phyloP scores from a whole-genome alignment of 164 flowering plant genomes.

The Macadamia integrifolia region DNA sequence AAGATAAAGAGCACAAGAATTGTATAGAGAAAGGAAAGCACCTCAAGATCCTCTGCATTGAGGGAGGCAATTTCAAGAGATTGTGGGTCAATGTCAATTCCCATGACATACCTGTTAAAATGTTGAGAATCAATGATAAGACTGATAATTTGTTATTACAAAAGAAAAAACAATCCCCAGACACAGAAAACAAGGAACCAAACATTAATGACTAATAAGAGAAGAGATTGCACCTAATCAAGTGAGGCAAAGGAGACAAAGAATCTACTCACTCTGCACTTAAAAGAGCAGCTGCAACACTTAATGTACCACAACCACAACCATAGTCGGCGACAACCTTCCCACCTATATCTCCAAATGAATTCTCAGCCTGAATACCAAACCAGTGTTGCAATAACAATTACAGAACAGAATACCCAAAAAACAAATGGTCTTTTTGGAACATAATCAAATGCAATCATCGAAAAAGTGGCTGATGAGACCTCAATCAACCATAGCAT shows the following conservation, averaged over 20 bases:
- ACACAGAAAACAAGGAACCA: neutral
- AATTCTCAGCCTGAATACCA: constrained; percentile 68
- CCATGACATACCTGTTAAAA: constrained; percentile 61
- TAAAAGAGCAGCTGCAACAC: constrained; percentile 79
- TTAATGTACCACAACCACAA: constrained; percentile 96
- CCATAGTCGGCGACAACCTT: constrained; percentile 97
- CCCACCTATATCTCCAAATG: constrained; percentile 71
- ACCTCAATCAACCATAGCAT: neutral
- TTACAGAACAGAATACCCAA: neutral
- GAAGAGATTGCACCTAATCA: neutral
- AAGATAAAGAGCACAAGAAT: neutral
- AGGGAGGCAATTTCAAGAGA: constrained; percentile 66
- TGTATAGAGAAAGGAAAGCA: constrained; percentile 16
- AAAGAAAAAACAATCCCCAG: neutral
- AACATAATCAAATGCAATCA: neutral
- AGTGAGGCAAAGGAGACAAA: neutral
- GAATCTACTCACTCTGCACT: constrained; percentile 69
- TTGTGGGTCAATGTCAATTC: constrained; percentile 72
- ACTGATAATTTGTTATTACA: neutral
- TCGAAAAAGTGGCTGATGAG: neutral
- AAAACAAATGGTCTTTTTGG: neutral
- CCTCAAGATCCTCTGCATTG: constrained; percentile 94
- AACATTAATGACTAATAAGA: neutral
- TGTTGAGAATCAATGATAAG: neutral
- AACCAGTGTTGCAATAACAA: neutral